Percentiles rank a stretch among this genome's conserved stretches.
Evolutionary conservation across 352 stramenopile species (phyloP).

Genomic region (Phytophthora megakarya): DNA sequence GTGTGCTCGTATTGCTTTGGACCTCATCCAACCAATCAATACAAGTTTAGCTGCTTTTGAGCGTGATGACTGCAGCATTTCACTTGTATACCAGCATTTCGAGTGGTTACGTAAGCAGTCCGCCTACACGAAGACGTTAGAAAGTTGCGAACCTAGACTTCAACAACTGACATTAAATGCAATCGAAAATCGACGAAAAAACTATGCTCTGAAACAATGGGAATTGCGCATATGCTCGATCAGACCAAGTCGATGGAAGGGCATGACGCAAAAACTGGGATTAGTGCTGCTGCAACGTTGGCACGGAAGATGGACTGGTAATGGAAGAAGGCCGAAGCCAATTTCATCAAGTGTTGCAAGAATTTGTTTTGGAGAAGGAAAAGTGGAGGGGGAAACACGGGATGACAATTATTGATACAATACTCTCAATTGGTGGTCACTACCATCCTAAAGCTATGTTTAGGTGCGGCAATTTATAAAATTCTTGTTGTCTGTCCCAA

Average conservation of each 20-base stretch:
- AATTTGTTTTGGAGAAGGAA: slow-evolving; percentile 1
- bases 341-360: slow-evolving; percentile 11
- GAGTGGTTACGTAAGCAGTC: slow-evolving; percentile 1
- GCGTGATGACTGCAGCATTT: slow-evolving; percentile 20
- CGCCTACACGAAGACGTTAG: neutral
- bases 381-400: neutral
- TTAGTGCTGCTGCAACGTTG: neutral
- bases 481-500: slow-evolving; percentile 22
- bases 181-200: neutral
- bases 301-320: neutral
- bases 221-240: slow-evolving; percentile 9
- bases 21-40: slow-evolving; percentile 4
- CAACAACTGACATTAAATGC: neutral
- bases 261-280: neutral
- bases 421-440: slow-evolving; percentile 8
- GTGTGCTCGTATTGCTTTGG: neutral
- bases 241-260: slow-evolving; percentile 8
- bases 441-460: neutral
- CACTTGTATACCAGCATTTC: slow-evolving; percentile 19
- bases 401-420: neutral
- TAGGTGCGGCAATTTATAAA: slow-evolving; percentile 15
- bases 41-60: slow-evolving; percentile 17
- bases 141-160: neutral
- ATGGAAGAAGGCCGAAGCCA: neutral
- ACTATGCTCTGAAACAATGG: neutral